Base-by-base conservation (phyloP, 306 rosid species). In the Benincasa hispida region DNA sequence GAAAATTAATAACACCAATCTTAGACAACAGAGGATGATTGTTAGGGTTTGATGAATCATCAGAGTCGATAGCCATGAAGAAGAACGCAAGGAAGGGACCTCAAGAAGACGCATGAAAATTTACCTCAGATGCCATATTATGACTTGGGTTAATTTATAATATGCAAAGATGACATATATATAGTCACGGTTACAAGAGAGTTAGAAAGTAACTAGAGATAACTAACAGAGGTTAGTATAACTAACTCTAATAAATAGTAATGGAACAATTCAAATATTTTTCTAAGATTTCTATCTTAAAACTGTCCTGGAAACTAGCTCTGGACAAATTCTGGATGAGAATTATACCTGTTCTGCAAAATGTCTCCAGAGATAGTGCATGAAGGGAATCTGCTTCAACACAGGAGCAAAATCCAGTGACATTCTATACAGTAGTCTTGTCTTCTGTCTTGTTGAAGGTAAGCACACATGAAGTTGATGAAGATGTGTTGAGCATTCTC, bases 401-500 rank as follows among this genome's bases (percentile, higher is more conserved):
- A 91, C 2, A 0, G 98, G 96, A 10, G 97, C 98, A 21, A 93
- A 93, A 80, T 93, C 98, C 48, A 93, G 78, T 19, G 98, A 93
- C 97, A 93, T 89, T 91, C 98, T 85, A 82, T 93, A 93, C 34
- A 93, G 81, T 66, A 93, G 81, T 79, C 98, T 89, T 59, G 98
- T 93, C 75, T 89, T 91, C 60, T 79, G 78, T 85, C 93, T 87
- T 17, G 97, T 86, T 30, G 97, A 89, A 15, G 97, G 98, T 78
- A 91, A 84, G 85, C 98, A 93, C 50, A 93, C 98, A 59, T 93
- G 97, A 55, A 91, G 98, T 76, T 93, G 98, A 83, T 93, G 98
- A 32, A 93, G 87, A 75, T 93, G 98, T 0, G 98, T 93, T 14
- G 85, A 73, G 39, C 98, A 93, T 57, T 93, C 89, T 5, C 78